Percentiles rank a stretch among this genome's conserved stretches.
Conservation (phyloP, 768 basidiomycete genomes). For the Amanita molliuscula region DNA sequence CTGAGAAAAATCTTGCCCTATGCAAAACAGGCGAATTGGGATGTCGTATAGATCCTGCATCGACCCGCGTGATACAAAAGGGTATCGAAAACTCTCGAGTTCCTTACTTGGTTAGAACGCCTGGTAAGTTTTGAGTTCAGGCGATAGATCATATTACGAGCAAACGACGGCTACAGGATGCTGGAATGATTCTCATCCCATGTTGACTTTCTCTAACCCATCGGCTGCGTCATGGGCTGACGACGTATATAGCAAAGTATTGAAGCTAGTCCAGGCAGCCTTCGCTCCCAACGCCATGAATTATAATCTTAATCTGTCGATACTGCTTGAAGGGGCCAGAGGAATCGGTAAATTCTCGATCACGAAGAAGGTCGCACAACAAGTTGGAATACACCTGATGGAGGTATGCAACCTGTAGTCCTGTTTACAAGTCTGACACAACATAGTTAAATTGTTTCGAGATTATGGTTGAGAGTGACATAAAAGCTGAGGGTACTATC, state of each 20-base stretch:
- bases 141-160: no score
- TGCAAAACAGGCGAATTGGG: constrained; percentile 64
- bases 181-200: neutral
- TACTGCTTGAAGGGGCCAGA: constrained; percentile 69
- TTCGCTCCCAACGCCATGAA: constrained; percentile 44
- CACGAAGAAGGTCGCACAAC: constrained; percentile 42
- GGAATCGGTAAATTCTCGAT: constrained; percentile 77
- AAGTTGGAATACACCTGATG: constrained; percentile 66
- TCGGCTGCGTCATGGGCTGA: constrained; percentile 16
- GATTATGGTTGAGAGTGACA: constrained; percentile 65
- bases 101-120: constrained; percentile 20
- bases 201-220: neutral
- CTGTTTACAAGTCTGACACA: neutral
- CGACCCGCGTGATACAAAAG: constrained; percentile 70
- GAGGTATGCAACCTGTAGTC: constrained; percentile 38
- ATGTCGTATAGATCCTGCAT: constrained; percentile 67
- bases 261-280: constrained; percentile 50
- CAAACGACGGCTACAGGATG: neutral
- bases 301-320: constrained; percentile 55
- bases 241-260: constrained; percentile 36
- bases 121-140: neutral
- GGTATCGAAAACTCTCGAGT: constrained; percentile 64
- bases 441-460: constrained; percentile 80
- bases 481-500: constrained; percentile 65
- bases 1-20: constrained; percentile 34